phyloP scores from a whole-genome alignment of 371 early-diverging fungal genomes.

The Batrachochytrium dendrobatidis region DNA sequence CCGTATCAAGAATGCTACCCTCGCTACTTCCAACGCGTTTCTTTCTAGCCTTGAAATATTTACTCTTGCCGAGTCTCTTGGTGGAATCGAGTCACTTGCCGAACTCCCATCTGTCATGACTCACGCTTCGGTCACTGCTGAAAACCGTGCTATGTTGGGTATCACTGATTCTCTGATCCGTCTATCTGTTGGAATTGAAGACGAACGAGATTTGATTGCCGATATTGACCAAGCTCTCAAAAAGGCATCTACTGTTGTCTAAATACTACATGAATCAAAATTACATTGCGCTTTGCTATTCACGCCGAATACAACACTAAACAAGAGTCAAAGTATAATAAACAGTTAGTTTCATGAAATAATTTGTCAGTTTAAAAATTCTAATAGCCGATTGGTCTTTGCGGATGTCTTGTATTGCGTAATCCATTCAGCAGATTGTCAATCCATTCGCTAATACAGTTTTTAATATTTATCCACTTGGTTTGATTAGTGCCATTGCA shows the following conservation, averaged over 20 bases:
- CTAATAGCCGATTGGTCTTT: too few relatives aligned
- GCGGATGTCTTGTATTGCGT: too few relatives aligned
- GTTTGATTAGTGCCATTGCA: too few relatives aligned
- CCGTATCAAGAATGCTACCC: constrained; percentile 60
- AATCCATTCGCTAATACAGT: too few relatives aligned
- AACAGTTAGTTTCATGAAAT: too few relatives aligned
- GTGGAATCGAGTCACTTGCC: constrained; percentile 78
- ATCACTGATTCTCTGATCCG: constrained; percentile 79
- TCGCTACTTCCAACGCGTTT: constrained; percentile 64
- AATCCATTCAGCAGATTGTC: too few relatives aligned
- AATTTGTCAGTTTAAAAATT: too few relatives aligned
- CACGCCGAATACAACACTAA: too few relatives aligned
- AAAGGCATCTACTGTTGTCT: constrained; percentile 8
- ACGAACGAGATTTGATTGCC: constrained; percentile 64
- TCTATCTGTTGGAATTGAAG: constrained; percentile 80
- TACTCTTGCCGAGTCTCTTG: constrained; percentile 77
- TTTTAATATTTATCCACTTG: too few relatives aligned
- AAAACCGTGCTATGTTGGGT: constrained; percentile 65
- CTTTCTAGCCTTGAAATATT: constrained; percentile 60
- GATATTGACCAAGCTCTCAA: constrained; percentile 57
- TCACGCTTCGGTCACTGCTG: constrained; percentile 71
- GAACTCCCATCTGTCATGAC: constrained; percentile 84
- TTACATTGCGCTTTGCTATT: too few relatives aligned
- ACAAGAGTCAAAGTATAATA: too few relatives aligned
- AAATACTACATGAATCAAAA: background rate